Conservation (phyloP, 2,329 filamentous ascomycete species). For the Monascus ruber region DNA sequence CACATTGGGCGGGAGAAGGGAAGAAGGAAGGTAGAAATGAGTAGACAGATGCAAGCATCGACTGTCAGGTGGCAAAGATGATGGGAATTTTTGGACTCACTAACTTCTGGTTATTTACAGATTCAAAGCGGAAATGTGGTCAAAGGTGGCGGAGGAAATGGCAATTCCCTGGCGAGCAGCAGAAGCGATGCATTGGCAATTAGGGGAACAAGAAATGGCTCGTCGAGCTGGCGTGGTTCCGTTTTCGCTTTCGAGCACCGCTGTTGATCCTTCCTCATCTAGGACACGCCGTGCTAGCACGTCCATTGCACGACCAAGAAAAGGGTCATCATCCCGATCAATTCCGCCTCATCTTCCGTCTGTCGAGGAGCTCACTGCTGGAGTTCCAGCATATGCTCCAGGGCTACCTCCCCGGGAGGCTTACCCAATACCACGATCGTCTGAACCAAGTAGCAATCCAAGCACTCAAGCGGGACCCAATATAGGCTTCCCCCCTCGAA, state of each 20-base stretch:
- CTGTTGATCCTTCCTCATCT: conserved; percentile 36
- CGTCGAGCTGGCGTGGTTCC: conserved; percentile 79
- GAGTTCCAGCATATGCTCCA: conserved; percentile 34
- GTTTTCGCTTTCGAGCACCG: conserved; percentile 57
- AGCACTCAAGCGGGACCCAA: conserved; percentile 20
- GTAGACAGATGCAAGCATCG: background rate
- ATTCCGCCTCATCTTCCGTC: conserved; percentile 29
- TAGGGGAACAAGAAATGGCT: conserved; percentile 90
- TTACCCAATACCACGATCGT: conserved; percentile 21
- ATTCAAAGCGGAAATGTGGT: conserved; percentile 98
- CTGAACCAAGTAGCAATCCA: conserved; percentile 20
- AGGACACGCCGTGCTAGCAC: conserved; percentile 27
- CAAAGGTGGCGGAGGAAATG: conserved; percentile 90
- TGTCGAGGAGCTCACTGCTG: conserved; percentile 36
- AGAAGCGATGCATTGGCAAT: conserved; percentile 96
- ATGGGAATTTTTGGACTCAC: conserved; percentile 3
- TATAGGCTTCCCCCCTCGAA: conserved; percentile 24
- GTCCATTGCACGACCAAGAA: conserved; percentile 27
- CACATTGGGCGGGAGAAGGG: background rate
- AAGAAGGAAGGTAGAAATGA: background rate
- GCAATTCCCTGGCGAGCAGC: conserved; percentile 87
- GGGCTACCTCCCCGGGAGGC: conserved; percentile 23
- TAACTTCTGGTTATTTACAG: conserved; percentile 36
- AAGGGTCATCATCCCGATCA: conserved; percentile 29
- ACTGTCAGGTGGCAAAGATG: background rate